phyloP scores from a whole-genome alignment of 306 rosid species.

The Prunus padus region DNA sequence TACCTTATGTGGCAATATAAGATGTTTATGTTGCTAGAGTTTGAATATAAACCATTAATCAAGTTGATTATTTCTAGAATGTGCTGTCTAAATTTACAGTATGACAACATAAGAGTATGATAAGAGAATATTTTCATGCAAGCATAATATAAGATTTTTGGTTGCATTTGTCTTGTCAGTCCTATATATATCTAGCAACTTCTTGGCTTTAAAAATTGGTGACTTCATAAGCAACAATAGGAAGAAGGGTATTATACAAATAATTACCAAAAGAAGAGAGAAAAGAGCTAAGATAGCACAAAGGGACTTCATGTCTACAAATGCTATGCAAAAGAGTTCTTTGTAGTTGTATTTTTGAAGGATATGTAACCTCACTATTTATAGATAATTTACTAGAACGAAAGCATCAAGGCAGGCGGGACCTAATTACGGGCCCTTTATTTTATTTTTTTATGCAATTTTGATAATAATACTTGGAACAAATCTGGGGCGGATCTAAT shows the following conservation, averaged over 20 bases:
- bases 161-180: neutral
- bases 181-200: neutral
- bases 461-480: too few species aligned
- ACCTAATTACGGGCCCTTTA: neutral
- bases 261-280: constrained; percentile 7
- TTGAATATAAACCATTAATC: too few species aligned
- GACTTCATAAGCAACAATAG: neutral
- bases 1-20: too few species aligned
- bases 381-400: neutral
- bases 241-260: too few species aligned
- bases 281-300: constrained; percentile 7
- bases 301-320: constrained; percentile 9
- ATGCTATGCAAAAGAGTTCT: neutral
- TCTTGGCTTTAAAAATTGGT: neutral
- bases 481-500: neutral
- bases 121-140: neutral
- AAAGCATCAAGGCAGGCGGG: neutral
- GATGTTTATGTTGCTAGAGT: too few species aligned
- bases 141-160: neutral
- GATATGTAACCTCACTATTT: neutral
- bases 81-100: too few species aligned
- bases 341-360: neutral
- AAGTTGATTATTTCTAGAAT: too few species aligned
- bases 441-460: too few species aligned
- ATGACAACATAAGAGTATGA: too few species aligned